Evolutionary conservation across 768 basidiomycete genomes (phyloP), one percentile per base, ranked within the genome.

Genomic region (Gloeopeniophorella convolvens): DNA sequence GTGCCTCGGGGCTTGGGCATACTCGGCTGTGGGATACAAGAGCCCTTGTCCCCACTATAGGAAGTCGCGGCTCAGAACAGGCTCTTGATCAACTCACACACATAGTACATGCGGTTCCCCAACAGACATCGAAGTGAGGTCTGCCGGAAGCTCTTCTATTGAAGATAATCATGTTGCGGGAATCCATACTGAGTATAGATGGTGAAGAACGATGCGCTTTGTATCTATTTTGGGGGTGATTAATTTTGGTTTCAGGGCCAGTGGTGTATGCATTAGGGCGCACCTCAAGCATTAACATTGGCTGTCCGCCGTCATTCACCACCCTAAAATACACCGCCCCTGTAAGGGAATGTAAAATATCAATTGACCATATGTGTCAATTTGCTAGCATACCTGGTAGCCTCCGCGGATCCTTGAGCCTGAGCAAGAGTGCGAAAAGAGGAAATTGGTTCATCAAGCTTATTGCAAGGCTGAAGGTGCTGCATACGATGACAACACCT

Each of bases 401-500:
- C 24, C 95, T 73, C 59, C 76, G 74, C 1, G 90, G 83, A 61
- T 95, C 90, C 65, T 97, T 96, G 7, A 82, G 57, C 23, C 89
- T 73, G 26, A 97, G 64, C 76, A 94, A 81, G 24, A 97, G 64
- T 0, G 85, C 85, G 64, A 97, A 97, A 3, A 98, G 70, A 1
- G 95, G 93, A 56, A 96, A 96, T 56, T 91, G 84, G 55, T 96
- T 94, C 73, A 98, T 78, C 56, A 92, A 82, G 0, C 81, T 83
- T 20, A 93, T 69, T 2, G 75, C 65, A 0, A 78, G 79, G 57
- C 87, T 82, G 26, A 92, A 66, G 7, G 63, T 63, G 0, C 82
- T 83, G 57, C 89, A 80, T 2, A 81, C 51, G 1, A 77, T 56
- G 10, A 91, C 74, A 5, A 80, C 72, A 3, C 63, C 70, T 0